Conservation (phyloP, 441 rosid species). For the Populus hybrid region DNA sequence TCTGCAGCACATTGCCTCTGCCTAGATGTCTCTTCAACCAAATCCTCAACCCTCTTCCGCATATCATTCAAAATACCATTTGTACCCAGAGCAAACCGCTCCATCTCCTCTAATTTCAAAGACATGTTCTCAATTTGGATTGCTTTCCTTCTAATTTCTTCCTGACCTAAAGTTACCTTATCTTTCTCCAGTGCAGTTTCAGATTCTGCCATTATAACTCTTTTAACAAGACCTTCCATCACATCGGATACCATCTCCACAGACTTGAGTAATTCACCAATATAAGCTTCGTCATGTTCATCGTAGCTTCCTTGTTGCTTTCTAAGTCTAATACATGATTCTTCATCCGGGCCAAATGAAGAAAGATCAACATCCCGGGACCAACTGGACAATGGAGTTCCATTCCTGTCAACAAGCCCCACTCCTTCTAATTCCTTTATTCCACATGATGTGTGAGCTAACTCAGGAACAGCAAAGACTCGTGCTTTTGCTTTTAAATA, state of each 20-base stretch:
- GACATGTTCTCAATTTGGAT: slow-evolving; percentile 72
- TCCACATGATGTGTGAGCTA: slow-evolving; percentile 57
- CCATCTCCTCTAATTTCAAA: slow-evolving; percentile 70
- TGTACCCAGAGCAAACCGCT: slow-evolving; percentile 57
- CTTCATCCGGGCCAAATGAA: slow-evolving; percentile 45
- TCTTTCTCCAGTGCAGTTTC: slow-evolving; percentile 73
- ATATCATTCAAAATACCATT: slow-evolving; percentile 63
- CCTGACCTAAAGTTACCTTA: slow-evolving; percentile 57
- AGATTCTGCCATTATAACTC: slow-evolving; percentile 71
- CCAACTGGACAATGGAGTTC: slow-evolving; percentile 44
- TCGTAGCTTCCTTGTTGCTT: slow-evolving; percentile 41
- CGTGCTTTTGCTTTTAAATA: slow-evolving; percentile 76
- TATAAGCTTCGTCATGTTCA: slow-evolving; percentile 49
- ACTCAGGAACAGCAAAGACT: slow-evolving; percentile 54
- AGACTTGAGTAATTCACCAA: slow-evolving; percentile 60
- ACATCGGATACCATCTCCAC: slow-evolving; percentile 63
- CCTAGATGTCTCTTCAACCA: slow-evolving; percentile 84
- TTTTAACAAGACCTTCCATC: slow-evolving; percentile 73
- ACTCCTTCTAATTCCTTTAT: slow-evolving; percentile 51
- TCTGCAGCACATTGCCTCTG: slow-evolving; percentile 73
- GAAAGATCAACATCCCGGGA: slow-evolving; percentile 53
- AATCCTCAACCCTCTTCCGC: slow-evolving; percentile 68
- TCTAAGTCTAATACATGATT: slow-evolving; percentile 40
- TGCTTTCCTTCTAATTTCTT: slow-evolving; percentile 66
- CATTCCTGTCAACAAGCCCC: slow-evolving; percentile 56